Base-by-base conservation (phyloP, 805 yeast genomes). In the Ogataea sp. region DNA sequence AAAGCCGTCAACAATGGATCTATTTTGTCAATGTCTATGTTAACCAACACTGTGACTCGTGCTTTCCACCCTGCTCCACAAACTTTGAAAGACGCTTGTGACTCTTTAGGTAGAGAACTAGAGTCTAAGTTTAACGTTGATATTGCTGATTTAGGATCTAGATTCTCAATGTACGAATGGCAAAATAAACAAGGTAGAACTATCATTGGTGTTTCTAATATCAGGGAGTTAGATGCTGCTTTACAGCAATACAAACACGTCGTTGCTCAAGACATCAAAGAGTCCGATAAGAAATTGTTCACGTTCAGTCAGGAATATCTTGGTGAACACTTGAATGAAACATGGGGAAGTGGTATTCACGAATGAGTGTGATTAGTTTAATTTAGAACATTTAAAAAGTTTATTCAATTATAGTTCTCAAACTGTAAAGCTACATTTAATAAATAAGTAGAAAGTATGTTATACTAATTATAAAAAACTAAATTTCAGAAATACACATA, bases 1-100 rank as follows among this genome's bases (percentile, higher is more conserved):
- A 66, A 70, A 41, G 58, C 68, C 44, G 58, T 89, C n/a, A 60
- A 80, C 54, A 86, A 84, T 55, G 96, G 90, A 3, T 83, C 95
- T 1, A 88, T 93, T 29, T 65, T 90, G 43, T 77, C 89, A 40
- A 89, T 89, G 97, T 84, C 96, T 4, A 59, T 89, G 41, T 65
- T 89, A 41, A 70, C 95, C 43, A 71, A 82, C 0, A 78, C 70
- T 20, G 64, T 69, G 26, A 81, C 95, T 0, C 81, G 73, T 46
- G 52, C 68, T 1, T 90, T 88, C 70, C 97, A 89, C 52, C 97
- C 96, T 0, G 93, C 86, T 3, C 62, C 80, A 0, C 49, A 58
- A 14, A 72, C 57, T n/a, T 64, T 89, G 44, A 78, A 71, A 45
- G 61, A 64, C 1, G 77, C 75, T 0, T 79, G 78, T 2, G 53